Evolutionary conservation across 164 flowering plant genomes (phyloP).

Genomic region (Magnolia officinalis): DNA sequence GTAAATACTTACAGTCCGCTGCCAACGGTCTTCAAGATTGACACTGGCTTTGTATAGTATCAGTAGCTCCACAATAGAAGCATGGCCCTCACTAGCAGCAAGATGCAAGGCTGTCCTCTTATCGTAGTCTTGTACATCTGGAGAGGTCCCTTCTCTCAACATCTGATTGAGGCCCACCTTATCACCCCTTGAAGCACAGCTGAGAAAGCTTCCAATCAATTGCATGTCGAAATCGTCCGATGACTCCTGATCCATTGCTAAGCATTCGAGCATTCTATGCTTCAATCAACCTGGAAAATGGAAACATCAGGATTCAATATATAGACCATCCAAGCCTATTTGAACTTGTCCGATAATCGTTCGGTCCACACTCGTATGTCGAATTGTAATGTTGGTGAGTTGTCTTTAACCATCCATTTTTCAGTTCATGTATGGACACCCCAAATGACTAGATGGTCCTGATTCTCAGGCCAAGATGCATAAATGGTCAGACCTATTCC

Average conservation of each 20-base stretch:
- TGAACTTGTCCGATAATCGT: too few relatives aligned
- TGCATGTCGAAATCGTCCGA: constrained; percentile 47
- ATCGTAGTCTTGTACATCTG: constrained; percentile 58
- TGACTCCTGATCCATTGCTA: constrained; percentile 5
- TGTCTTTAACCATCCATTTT: too few relatives aligned
- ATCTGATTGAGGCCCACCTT: constrained; percentile 54
- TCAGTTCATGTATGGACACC: too few relatives aligned
- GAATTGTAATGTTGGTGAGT: too few relatives aligned
- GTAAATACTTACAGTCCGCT: constrained; percentile 40
- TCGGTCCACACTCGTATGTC: too few relatives aligned
- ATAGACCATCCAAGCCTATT: too few relatives aligned
- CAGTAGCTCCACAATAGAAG: constrained; percentile 56
- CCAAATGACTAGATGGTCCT: too few relatives aligned
- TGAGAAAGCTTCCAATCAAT: constrained; percentile 52
- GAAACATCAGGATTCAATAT: too few relatives aligned
- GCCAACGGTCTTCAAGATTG: constrained; percentile 53
- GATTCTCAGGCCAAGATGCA: too few relatives aligned
- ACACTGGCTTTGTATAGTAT: constrained; percentile 48
- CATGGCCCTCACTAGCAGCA: constrained; percentile 67
- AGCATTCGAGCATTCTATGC: neutral
- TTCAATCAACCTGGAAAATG: neutral
- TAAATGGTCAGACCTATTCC: too few relatives aligned
- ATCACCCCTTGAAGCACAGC: constrained; percentile 61
- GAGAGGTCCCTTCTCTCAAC: constrained; percentile 44
- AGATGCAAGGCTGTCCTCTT: constrained; percentile 58